A percentile compares a stretch with the other conserved stretches of the same genome.
phyloP scores from a whole-genome alignment of 176 grass and related monocot species.

The Calamus simplicifolius region DNA sequence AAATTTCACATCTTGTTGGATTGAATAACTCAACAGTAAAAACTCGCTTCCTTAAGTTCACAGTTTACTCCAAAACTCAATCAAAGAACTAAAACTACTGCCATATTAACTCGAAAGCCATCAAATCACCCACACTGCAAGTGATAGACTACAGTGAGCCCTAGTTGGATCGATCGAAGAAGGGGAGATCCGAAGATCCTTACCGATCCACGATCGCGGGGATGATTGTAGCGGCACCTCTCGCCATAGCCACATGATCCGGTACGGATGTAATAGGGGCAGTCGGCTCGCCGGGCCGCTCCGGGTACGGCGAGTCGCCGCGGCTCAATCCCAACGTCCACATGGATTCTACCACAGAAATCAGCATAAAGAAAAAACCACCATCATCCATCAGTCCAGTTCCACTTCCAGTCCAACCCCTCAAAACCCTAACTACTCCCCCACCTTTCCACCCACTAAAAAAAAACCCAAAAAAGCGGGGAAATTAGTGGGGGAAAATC shows the following conservation, averaged over 20 bases:
- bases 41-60: not conserved
- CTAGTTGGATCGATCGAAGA: conserved; percentile 1
- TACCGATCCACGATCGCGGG: conserved; percentile 56
- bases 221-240: conserved; percentile 93
- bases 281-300: conserved; percentile 75
- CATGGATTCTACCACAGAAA: conserved; percentile 55
- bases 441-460: conserved; percentile 1
- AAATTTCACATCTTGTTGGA: too few species aligned
- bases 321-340: conserved; percentile 62
- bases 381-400: not conserved
- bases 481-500: not conserved
- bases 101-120: too few species aligned
- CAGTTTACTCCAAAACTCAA: too few species aligned
- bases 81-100: too few species aligned
- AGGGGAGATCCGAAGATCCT: conserved; percentile 4
- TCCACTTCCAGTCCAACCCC: not conserved
- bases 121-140: too few species aligned
- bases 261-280: conserved; percentile 77
- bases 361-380: conserved; percentile 8
- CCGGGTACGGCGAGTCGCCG: conserved; percentile 41
- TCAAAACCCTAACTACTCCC: conserved; percentile 39
- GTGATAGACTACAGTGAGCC: not conserved
- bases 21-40: not conserved
- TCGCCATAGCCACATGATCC: conserved; percentile 82
- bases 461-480: not conserved